Evolutionary conservation across 345 rosid genomes (phyloP).

Genomic region (Citrus hindsii): DNA sequence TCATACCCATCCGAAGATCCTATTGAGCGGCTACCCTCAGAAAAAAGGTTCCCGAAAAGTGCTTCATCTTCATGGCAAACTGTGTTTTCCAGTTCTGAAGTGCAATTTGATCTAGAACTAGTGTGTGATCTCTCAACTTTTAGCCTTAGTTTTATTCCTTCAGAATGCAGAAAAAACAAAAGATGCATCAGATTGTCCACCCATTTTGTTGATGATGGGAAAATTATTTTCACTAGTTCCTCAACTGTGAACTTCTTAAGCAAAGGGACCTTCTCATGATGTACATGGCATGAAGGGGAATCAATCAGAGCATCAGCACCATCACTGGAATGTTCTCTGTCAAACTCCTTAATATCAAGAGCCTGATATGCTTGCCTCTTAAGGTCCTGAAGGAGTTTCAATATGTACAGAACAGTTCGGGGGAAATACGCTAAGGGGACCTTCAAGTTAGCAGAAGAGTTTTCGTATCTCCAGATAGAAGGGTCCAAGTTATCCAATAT

Average conservation of each 20-base stretch:
- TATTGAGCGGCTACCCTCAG: slow-evolving; percentile 71
- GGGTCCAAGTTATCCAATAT: slow-evolving; percentile 63
- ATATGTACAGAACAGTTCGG: slow-evolving; percentile 52
- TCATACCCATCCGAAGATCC: slow-evolving; percentile 74
- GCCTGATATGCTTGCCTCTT: slow-evolving; percentile 48
- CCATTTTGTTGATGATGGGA: slow-evolving; percentile 79
- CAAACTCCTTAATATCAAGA: slow-evolving; percentile 51
- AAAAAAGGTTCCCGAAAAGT: slow-evolving; percentile 91
- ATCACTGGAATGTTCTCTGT: slow-evolving; percentile 29
- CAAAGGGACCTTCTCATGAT: slow-evolving; percentile 58
- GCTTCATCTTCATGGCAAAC: slow-evolving; percentile 94
- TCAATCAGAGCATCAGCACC: slow-evolving; percentile 28
- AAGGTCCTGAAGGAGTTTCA: slow-evolving; percentile 74
- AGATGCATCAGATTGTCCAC: slow-evolving; percentile 74
- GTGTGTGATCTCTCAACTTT: slow-evolving; percentile 68
- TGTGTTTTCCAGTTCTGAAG: slow-evolving; percentile 68
- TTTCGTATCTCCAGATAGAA: slow-evolving; percentile 69
- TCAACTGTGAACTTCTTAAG: slow-evolving; percentile 53
- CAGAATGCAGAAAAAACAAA: slow-evolving; percentile 58
- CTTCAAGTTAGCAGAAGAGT: slow-evolving; percentile 42
- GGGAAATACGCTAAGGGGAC: slow-evolving; percentile 81
- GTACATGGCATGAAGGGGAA: slow-evolving; percentile 49
- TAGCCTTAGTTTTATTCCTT: slow-evolving; percentile 72
- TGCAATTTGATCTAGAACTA: slow-evolving; percentile 51
- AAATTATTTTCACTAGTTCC: slow-evolving; percentile 59